Conservation (phyloP, 768 basidiomycete genomes). For the Pulveroboletus frians region DNA sequence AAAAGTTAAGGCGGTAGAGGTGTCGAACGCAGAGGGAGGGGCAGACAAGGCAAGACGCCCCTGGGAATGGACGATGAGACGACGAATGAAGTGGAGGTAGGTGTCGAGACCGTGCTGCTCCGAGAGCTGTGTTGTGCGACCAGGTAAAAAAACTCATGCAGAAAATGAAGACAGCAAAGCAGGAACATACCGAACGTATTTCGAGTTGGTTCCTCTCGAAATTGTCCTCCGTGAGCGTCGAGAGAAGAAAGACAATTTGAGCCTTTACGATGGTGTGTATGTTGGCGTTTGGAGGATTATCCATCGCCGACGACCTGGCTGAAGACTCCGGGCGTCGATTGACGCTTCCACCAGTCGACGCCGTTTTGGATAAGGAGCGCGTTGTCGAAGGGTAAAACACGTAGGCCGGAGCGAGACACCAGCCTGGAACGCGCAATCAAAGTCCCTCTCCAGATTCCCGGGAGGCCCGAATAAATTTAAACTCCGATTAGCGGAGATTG, state of each 20-base stretch:
- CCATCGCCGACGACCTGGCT: constrained; percentile 79
- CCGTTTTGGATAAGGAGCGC: constrained; percentile 47
- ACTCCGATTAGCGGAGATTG: constrained; percentile 20
- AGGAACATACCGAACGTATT: constrained; percentile 79
- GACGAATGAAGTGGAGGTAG: constrained; percentile 95
- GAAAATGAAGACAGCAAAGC: constrained; percentile 11
- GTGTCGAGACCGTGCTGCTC: constrained; percentile 97
- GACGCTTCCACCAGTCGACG: constrained; percentile 62
- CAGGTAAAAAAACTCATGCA: constrained; percentile 10
- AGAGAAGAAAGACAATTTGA: constrained; percentile 96
- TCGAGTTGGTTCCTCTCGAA: constrained; percentile 92
- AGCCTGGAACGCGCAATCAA: constrained; percentile 27
- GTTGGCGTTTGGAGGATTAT: constrained; percentile 77
- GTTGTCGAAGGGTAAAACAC: constrained; percentile 32
- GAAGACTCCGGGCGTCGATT: constrained; percentile 71
- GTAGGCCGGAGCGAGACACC: constrained; percentile 30
- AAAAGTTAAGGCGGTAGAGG: constrained; percentile 75
- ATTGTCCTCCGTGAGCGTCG: constrained; percentile 94
- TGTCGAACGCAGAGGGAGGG: constrained; percentile 61
- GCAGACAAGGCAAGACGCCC: constrained; percentile 56
- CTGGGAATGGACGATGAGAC: constrained; percentile 87
- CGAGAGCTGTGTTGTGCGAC: constrained; percentile 60
- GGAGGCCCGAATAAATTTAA: constrained; percentile 6
- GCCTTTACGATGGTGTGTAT: constrained; percentile 93
- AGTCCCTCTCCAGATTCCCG: constrained; percentile 13